Conservation (phyloP, 2,329 filamentous ascomycete species). For the Apiospora kogelbergensis region DNA sequence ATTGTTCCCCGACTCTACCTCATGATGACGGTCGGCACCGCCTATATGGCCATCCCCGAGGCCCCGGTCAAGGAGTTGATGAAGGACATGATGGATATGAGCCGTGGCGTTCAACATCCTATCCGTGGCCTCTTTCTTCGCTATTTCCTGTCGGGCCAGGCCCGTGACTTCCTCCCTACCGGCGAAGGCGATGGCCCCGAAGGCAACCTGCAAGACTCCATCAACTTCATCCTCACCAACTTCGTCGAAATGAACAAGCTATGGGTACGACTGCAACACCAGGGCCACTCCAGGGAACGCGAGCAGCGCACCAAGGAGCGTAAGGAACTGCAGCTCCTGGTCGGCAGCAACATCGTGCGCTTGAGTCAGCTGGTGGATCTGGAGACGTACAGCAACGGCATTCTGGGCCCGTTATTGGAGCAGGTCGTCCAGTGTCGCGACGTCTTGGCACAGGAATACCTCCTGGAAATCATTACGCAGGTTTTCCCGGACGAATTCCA, state of each 20-base stretch:
- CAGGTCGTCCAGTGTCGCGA: conserved; percentile 98
- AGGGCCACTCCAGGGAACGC: conserved; percentile 91
- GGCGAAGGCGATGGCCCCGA: conserved; percentile 87
- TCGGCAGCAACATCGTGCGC: conserved; percentile 93
- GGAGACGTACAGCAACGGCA: conserved; percentile 88
- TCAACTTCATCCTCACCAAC: conserved; percentile 97
- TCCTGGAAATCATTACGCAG: conserved; percentile 97
- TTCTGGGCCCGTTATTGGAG: conserved; percentile 85
- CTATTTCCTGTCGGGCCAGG: conserved; percentile 95
- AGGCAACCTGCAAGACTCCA: conserved; percentile 93
- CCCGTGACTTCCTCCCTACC: conserved; percentile 81
- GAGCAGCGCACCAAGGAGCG: conserved; percentile 92
- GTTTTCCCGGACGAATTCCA: conserved; percentile 99
- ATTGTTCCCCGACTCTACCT: conserved; percentile 95
- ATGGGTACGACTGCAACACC: conserved; percentile 96
- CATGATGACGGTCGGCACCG: conserved; percentile 98
- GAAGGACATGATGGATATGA: conserved; percentile 99
- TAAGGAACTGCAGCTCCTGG: conserved; percentile 90
- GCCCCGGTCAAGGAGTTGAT: conserved; percentile 99
- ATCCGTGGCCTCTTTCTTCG: conserved; percentile 92
- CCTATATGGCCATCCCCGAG: conserved; percentile 98
- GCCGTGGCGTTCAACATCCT: conserved; percentile 93
- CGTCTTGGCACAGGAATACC: conserved; percentile 94
- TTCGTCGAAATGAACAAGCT: conserved; percentile 99
- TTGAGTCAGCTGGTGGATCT: conserved; percentile 94